Evolutionary conservation across 768 basidiomycete species (phyloP).

Genomic region (Phlebiopsis flavidoalba): DNA sequence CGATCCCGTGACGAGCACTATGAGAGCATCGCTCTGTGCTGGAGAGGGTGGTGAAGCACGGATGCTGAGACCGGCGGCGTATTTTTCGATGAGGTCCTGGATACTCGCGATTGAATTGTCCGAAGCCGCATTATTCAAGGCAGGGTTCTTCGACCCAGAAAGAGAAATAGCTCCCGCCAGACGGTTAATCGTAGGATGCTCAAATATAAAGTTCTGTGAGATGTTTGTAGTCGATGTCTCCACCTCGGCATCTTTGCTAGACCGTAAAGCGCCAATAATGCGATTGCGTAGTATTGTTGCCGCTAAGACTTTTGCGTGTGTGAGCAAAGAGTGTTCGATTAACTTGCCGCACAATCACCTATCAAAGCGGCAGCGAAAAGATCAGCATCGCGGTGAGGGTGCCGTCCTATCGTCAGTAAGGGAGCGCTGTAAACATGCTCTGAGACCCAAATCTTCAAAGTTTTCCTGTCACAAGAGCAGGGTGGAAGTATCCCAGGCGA

Average conservation of each 20-base stretch:
- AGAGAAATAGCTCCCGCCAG: background rate
- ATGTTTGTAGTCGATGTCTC: background rate
- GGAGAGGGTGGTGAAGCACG: background rate
- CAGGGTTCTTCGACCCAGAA: too few relatives aligned
- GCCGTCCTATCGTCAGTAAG: constrained; percentile 3
- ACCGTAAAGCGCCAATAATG: constrained; percentile 1
- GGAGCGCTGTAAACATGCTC: background rate
- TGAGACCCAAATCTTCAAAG: constrained; percentile 6
- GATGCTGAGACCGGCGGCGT: background rate
- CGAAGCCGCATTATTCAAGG: too few relatives aligned
- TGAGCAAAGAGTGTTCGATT: background rate
- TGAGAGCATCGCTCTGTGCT: background rate
- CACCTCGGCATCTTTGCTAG: background rate
- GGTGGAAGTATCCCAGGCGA: constrained; percentile 6
- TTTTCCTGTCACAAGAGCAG: constrained; percentile 1
- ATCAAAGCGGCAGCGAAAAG: constrained; percentile 9
- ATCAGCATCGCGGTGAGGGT: background rate
- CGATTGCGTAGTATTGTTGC: constrained; percentile 10
- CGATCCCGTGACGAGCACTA: constrained; percentile 8
- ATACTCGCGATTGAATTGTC: too few relatives aligned
- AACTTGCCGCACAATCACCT: background rate
- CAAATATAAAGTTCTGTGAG: constrained; percentile 5
- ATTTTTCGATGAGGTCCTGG: background rate
- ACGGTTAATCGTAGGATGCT: constrained; percentile 1
- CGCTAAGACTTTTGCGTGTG: background rate